Evolutionary conservation across 2,329 filamentous ascomycete genomes (phyloP).

Genomic region (Cercospora janseana): DNA sequence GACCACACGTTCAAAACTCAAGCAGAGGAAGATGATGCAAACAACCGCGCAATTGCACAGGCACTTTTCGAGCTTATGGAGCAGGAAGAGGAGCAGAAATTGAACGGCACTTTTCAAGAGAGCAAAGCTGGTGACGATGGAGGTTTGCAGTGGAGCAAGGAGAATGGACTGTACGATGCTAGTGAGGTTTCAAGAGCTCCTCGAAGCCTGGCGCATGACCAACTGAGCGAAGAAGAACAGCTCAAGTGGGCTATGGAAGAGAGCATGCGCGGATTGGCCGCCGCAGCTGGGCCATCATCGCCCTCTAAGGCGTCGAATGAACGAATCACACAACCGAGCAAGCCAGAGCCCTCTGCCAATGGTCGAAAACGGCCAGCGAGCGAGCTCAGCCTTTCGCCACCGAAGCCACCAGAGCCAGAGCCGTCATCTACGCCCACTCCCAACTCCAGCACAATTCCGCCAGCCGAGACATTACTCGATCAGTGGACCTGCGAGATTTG

Average conservation of each 20-base stretch:
- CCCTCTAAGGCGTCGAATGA: no score
- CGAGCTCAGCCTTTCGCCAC: conserved; percentile 7
- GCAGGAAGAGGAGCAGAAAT: conserved; percentile 62
- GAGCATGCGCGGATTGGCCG: conserved; percentile 23
- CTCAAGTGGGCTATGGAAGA: conserved; percentile 40
- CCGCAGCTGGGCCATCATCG: not conserved
- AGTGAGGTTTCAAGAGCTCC: conserved; percentile 17
- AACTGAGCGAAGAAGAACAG: conserved; percentile 39
- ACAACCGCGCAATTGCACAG: conserved; percentile 80
- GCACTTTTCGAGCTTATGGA: conserved; percentile 84
- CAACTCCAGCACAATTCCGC: not conserved
- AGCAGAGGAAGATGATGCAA: conserved; percentile 84
- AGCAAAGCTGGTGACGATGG: conserved; percentile 52
- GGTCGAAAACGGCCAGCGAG: conserved; percentile 10
- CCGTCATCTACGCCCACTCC: not conserved
- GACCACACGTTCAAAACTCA: conserved; percentile 75
- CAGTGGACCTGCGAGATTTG: conserved; percentile 61
- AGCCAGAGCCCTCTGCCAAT: not conserved
- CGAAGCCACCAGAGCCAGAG: not conserved
- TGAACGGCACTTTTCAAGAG: conserved; percentile 53
- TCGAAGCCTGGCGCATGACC: not conserved
- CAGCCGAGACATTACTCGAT: not conserved
- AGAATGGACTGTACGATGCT: conserved; percentile 38
- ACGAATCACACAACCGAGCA: not conserved
- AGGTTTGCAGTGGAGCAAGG: conserved; percentile 40